Conservation (phyloP, 2,329 filamentous ascomycete species). For the Colletotrichum tabaci region DNA sequence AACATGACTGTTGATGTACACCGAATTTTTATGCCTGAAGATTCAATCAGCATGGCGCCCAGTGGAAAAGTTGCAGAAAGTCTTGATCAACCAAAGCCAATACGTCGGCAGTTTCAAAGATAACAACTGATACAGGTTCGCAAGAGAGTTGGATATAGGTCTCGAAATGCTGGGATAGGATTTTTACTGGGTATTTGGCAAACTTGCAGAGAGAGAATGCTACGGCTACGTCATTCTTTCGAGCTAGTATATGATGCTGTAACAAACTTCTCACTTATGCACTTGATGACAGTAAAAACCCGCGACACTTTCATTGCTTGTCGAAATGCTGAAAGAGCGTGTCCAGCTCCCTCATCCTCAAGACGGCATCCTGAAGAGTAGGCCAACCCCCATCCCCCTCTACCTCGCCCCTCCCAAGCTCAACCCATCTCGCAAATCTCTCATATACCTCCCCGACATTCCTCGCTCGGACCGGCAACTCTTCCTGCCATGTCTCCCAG, state of each 20-base stretch:
- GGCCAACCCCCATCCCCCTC: constrained; percentile 48
- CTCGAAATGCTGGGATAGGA: too few species aligned
- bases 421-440: constrained; percentile 57
- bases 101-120: background rate
- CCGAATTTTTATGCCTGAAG: too few species aligned
- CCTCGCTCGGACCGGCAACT: constrained; percentile 60
- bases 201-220: background rate
- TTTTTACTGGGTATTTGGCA: background rate
- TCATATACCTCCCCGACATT: constrained; percentile 72
- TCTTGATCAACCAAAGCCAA: background rate
- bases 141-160: background rate
- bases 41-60: too few species aligned
- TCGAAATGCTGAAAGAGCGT: constrained; percentile 43
- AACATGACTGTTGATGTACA: too few species aligned
- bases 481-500: constrained; percentile 63
- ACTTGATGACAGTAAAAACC: background rate
- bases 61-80: background rate
- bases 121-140: background rate
- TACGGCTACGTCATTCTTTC: too few species aligned
- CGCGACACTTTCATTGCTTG: background rate
- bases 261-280: background rate
- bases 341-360: constrained; percentile 64
- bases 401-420: constrained; percentile 40
- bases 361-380: constrained; percentile 59
- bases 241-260: background rate